Conservation (phyloP, 345 rosid species). For the Lepidium aucheri region DNA sequence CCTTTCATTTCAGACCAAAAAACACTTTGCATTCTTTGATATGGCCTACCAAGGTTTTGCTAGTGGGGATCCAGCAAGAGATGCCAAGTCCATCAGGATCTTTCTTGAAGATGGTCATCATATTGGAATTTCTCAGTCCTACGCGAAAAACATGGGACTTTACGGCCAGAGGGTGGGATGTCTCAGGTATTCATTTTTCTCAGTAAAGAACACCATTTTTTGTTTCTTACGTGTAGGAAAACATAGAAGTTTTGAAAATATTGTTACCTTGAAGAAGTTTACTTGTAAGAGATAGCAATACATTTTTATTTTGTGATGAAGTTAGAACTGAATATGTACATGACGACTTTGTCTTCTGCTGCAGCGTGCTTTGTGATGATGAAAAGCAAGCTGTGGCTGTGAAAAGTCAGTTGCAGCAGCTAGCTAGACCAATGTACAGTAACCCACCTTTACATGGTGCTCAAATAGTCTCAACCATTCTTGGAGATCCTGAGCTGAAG, state of each 20-base stretch:
- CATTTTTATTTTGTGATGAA: neutral
- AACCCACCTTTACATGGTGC: slow-evolving; percentile 96
- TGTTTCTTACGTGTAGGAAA: neutral
- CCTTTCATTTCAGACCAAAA: slow-evolving; percentile 51
- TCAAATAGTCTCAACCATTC: slow-evolving; percentile 67
- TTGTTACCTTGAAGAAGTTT: too few species aligned
- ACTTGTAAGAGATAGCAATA: too few species aligned
- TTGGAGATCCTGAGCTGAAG: slow-evolving; percentile 71
- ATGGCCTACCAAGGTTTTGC: slow-evolving; percentile 99
- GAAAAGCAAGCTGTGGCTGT: slow-evolving; percentile 73
- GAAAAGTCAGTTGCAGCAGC: slow-evolving; percentile 94
- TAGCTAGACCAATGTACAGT: slow-evolving; percentile 98
- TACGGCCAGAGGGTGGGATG: slow-evolving; percentile 98
- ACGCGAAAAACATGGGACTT: slow-evolving; percentile 98
- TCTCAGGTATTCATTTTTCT: slow-evolving; percentile 53
- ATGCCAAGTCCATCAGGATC: slow-evolving; percentile 91
- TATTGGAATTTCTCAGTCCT: slow-evolving; percentile 89
- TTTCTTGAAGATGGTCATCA: slow-evolving; percentile 87
- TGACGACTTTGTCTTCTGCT: neutral
- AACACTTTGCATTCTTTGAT: slow-evolving; percentile 87
- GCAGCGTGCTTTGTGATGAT: slow-evolving; percentile 82
- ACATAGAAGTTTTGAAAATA: neutral
- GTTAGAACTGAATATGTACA: neutral
- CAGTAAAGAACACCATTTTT: neutral
- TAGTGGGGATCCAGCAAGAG: slow-evolving; percentile 90